Conservation (phyloP, 31 red algal species). For the Endocladia muricata region DNA sequence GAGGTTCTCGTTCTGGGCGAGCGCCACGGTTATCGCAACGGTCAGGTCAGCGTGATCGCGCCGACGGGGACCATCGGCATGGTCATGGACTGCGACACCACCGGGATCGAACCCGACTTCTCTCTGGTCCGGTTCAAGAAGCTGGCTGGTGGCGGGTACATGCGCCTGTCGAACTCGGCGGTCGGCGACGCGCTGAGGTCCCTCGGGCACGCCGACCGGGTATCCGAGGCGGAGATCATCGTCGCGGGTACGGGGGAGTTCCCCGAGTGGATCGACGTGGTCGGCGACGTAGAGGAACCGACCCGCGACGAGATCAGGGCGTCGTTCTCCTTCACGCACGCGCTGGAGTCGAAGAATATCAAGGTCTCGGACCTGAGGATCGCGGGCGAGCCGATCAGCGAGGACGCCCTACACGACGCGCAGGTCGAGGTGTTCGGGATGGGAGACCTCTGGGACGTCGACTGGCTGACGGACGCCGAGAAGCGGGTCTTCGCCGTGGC, state of each 20-base stretch:
- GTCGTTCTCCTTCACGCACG: too few species aligned
- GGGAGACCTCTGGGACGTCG: too few species aligned
- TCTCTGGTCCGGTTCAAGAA: conserved; percentile 3
- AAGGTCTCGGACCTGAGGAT: too few species aligned
- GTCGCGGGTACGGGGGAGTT: too few species aligned
- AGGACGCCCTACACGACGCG: too few species aligned
- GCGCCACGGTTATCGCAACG: not conserved
- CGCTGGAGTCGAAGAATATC: too few species aligned
- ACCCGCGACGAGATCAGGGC: too few species aligned
- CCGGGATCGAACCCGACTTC: conserved; percentile 9
- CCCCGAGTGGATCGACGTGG: too few species aligned
- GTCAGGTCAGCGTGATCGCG: not conserved
- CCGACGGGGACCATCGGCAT: conserved; percentile 8
- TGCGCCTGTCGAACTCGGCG: not conserved
- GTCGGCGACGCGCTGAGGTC: not conserved
- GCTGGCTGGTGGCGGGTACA: not conserved
- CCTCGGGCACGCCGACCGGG: not conserved
- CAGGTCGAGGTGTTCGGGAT: too few species aligned
- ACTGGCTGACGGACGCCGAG: not conserved
- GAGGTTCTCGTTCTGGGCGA: too few species aligned
- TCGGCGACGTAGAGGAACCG: too few species aligned
- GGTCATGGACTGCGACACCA: not conserved
- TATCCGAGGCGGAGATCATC: not conserved
- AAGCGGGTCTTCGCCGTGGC: not conserved
- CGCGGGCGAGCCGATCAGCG: too few species aligned